Conservation (phyloP, 2,329 filamentous ascomycete species). For the Alternaria sp. region DNA sequence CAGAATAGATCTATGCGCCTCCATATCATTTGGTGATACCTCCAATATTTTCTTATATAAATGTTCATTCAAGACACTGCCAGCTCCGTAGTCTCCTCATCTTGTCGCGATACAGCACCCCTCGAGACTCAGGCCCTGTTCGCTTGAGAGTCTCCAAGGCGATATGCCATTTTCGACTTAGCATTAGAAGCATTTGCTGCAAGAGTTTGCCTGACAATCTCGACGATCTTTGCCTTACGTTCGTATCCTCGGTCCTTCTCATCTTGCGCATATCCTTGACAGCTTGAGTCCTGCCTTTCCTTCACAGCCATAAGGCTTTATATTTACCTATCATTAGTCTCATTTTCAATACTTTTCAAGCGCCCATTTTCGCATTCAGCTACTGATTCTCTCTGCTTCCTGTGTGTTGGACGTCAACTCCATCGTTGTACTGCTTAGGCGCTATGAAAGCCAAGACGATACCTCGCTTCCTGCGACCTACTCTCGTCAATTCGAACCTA, state of each 20-base stretch:
- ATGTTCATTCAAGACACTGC: not conserved
- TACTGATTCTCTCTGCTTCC: not conserved
- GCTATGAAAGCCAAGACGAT: not conserved
- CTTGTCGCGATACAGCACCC: not conserved
- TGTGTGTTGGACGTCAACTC: not conserved
- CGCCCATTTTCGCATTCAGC: not conserved
- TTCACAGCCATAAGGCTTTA: not conserved
- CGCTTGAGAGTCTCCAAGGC: not conserved
- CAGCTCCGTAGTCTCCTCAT: not conserved
- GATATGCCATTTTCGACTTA: not conserved
- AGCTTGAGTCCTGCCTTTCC: not conserved
- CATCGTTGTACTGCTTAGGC: not conserved
- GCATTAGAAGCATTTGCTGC: not conserved
- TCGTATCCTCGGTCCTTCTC: not conserved
- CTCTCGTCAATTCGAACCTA: constrained; percentile 1
- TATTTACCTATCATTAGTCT: too few species aligned
- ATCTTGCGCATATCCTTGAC: not conserved
- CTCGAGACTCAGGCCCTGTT: not conserved
- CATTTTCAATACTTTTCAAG: not conserved
- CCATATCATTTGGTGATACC: not conserved
- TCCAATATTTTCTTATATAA: not conserved
- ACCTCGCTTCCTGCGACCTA: constrained; percentile 1
- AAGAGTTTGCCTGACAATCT: not conserved
- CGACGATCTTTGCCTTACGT: not conserved
- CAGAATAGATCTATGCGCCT: not conserved